Evolutionary conservation across 306 rosid species (phyloP).

Genomic region (Albizia julibrissin): DNA sequence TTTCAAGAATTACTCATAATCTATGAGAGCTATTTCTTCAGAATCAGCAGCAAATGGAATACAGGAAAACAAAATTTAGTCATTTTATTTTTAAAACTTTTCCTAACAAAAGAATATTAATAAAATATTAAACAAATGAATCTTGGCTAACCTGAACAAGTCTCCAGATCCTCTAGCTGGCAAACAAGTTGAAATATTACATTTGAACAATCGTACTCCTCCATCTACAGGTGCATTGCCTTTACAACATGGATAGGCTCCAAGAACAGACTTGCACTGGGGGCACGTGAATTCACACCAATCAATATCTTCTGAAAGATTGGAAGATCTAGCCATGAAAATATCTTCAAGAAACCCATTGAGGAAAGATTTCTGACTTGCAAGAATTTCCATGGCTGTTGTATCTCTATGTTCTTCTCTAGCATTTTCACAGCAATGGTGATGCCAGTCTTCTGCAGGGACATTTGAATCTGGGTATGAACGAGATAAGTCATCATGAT

Average conservation of each 20-base stretch:
- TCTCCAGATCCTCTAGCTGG: conserved; percentile 58
- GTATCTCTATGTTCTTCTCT: conserved; percentile 33
- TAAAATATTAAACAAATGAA: not conserved
- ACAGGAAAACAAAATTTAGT: conserved; percentile 16
- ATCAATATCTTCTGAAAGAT: conserved; percentile 68
- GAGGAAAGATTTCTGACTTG: conserved; percentile 61
- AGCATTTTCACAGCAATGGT: conserved; percentile 45
- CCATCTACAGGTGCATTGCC: conserved; percentile 65
- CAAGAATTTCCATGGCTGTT: conserved; percentile 44
- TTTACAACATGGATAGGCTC: conserved; percentile 80
- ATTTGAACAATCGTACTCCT: conserved; percentile 85
- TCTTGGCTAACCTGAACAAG: conserved; percentile 67
- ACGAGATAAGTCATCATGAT: conserved; percentile 36
- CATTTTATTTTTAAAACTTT: not conserved
- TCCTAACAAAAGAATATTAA: conserved; percentile 7
- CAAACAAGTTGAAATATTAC: conserved; percentile 65
- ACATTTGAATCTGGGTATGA: conserved; percentile 38
- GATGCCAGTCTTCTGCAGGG: conserved; percentile 34
- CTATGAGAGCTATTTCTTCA: not conserved
- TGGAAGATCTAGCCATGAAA: conserved; percentile 85
- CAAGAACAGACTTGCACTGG: conserved; percentile 72
- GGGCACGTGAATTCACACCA: conserved; percentile 84
- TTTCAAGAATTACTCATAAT: not conserved
- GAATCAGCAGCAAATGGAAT: conserved; percentile 17
- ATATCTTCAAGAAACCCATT: conserved; percentile 88